These are phyloP conservation scores for Lasiodiplodia citricola DNA, from an alignment of 2,329 filamentous ascomycete genomes.

Conservation along the genomic window DNA sequence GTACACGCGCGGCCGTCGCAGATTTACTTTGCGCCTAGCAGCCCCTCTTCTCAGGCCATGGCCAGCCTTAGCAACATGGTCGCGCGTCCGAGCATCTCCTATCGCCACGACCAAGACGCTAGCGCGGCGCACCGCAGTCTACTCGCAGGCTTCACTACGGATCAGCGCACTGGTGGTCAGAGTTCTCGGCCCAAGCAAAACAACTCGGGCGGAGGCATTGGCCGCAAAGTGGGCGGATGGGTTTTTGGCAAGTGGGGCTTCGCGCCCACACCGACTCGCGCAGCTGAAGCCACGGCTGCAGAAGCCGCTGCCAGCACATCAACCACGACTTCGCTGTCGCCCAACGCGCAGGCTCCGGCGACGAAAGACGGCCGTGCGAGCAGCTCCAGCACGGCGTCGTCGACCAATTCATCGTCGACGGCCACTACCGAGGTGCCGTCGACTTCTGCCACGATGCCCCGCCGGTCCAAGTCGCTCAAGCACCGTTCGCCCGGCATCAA, in stretches of 20 bases:
- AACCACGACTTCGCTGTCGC: conserved; percentile 27
- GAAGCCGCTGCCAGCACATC: conserved; percentile 6
- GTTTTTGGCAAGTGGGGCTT: conserved; percentile 68
- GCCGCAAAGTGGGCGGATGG: conserved; percentile 68
- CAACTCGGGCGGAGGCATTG: conserved; percentile 41
- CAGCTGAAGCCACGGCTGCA: conserved; percentile 15
- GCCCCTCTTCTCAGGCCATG: conserved; percentile 18
- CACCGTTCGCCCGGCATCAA: conserved; percentile 44
- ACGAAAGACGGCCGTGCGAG: conserved; percentile 12
- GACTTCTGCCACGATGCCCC: background rate
- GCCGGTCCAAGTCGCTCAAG: conserved; percentile 11
- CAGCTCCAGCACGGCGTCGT: conserved; percentile 9
- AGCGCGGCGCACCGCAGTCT: conserved; percentile 59
- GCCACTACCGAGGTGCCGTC: conserved; percentile 4
- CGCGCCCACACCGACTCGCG: conserved; percentile 42
- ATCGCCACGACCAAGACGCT: conserved; percentile 58
- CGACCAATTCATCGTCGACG: conserved; percentile 2
- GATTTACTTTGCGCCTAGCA: conserved; percentile 62
- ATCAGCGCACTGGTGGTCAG: conserved; percentile 20
- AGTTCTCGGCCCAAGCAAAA: conserved; percentile 15
- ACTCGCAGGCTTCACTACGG: conserved; percentile 37
- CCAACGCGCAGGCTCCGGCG: conserved; percentile 17
- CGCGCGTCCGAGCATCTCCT: conserved; percentile 30
- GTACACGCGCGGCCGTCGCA: conserved; percentile 78
- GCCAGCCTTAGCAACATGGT: conserved; percentile 50